These are phyloP conservation scores for Russula vinacea DNA, from an alignment of 768 basidiomycete species.

Conservation along the genomic window DNA sequence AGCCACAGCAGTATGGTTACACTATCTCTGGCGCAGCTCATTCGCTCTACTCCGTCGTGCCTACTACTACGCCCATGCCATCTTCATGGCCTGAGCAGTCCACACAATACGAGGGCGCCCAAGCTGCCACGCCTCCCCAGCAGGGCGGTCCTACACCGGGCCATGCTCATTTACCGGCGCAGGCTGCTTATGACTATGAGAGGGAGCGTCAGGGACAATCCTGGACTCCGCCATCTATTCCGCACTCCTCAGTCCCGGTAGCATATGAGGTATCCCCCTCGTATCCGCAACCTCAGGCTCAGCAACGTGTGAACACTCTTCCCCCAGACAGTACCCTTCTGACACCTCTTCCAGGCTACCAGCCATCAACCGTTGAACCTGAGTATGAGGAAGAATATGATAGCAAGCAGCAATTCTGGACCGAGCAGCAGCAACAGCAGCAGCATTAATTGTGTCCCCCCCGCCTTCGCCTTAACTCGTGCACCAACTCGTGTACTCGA, in stretches of 20 bases:
- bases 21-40: constrained; percentile 14
- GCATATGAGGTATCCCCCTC: constrained; percentile 21
- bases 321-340: constrained; percentile 65
- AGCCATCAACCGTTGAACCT: constrained; percentile 37
- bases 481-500: not conserved
- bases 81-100: constrained; percentile 23
- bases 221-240: constrained; percentile 21
- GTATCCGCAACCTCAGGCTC: constrained; percentile 18
- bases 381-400: constrained; percentile 29
- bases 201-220: constrained; percentile 23
- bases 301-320: constrained; percentile 37
- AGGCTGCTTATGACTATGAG: constrained; percentile 19
- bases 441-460: constrained; percentile 7
- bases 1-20: constrained; percentile 14
- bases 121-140: constrained; percentile 17
- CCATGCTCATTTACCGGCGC: constrained; percentile 15
- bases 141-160: constrained; percentile 4
- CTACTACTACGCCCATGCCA: constrained; percentile 12
- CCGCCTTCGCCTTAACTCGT: not conserved
- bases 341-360: constrained; percentile 65
- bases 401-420: constrained; percentile 26
- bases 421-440: constrained; percentile 21
- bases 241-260: constrained; percentile 12
- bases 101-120: constrained; percentile 23
- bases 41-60: constrained; percentile 17